Conservation (phyloP, 2,329 filamentous ascomycete species). For the Colletotrichum sp. region DNA sequence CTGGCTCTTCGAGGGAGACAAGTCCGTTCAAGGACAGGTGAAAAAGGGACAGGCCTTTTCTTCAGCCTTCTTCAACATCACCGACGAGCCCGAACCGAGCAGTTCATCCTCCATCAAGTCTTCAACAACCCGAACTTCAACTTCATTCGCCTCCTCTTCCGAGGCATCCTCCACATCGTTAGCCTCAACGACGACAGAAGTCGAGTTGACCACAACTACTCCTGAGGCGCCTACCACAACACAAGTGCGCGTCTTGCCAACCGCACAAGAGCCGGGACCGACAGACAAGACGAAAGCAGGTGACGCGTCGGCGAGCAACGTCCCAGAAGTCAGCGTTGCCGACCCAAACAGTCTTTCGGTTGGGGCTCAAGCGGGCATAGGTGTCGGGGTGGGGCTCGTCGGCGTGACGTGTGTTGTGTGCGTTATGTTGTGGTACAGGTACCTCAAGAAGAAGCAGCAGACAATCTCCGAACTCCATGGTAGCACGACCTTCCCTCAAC, state of each 20-base stretch:
- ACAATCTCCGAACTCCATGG: neutral
- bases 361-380: neutral
- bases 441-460: neutral
- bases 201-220: accelerated
- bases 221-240: accelerated
- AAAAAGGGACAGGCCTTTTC: neutral
- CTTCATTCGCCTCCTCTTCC: neutral
- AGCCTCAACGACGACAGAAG: neutral
- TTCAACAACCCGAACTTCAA: neutral
- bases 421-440: neutral
- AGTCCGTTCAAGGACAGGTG: constrained; percentile 6
- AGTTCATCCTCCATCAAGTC: neutral
- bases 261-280: neutral
- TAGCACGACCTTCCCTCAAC: neutral
- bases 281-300: neutral
- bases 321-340: neutral
- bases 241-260: neutral
- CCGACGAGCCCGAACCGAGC: constrained; percentile 9
- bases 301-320: neutral
- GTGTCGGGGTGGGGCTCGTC: neutral
- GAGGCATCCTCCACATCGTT: accelerated
- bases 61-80: constrained; percentile 23
- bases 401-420: neutral
- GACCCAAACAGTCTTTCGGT: neutral
- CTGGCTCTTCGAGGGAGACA: constrained; percentile 25